Conservation (phyloP, 169 alveolate species). For the Plasmodium chabaudi region DNA sequence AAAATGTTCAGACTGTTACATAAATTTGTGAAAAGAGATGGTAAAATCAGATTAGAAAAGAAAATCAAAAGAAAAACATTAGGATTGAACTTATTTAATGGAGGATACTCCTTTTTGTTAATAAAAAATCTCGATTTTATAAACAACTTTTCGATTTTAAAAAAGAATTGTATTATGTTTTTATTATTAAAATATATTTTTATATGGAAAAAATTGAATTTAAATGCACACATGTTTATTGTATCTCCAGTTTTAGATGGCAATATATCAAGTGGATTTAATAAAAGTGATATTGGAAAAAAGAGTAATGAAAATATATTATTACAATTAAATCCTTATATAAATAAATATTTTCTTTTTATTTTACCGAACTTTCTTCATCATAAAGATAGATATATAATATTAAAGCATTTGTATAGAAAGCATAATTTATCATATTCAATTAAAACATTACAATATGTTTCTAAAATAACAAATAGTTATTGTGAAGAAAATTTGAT, state of each 20-base stretch:
- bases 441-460: neutral
- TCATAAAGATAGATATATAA: conserved; percentile 7
- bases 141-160: conserved; percentile 14
- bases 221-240: conserved; percentile 48
- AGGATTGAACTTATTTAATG: conserved; percentile 51
- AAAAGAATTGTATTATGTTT: conserved; percentile 41
- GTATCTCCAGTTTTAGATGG: neutral
- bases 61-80: neutral
- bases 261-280: neutral
- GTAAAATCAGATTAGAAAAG: neutral
- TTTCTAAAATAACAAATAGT: conserved; percentile 37
- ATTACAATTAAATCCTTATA: neutral
- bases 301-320: no score
- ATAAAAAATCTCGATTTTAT: conserved; percentile 35
- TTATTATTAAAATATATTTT: conserved; percentile 43
- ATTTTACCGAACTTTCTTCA: conserved; percentile 25
- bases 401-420: conserved; percentile 20
- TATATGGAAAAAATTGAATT: conserved; percentile 60
- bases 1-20: conserved; percentile 4
- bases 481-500: conserved; percentile 11
- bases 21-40: neutral
- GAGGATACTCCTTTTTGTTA: conserved; percentile 48
- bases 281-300: neutral
- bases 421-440: conserved; percentile 18
- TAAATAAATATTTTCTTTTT: conserved; percentile 18